These are phyloP conservation scores for Metschnikowia henanensis DNA, from an alignment of 805 yeast genomes.

Conservation along the genomic window DNA sequence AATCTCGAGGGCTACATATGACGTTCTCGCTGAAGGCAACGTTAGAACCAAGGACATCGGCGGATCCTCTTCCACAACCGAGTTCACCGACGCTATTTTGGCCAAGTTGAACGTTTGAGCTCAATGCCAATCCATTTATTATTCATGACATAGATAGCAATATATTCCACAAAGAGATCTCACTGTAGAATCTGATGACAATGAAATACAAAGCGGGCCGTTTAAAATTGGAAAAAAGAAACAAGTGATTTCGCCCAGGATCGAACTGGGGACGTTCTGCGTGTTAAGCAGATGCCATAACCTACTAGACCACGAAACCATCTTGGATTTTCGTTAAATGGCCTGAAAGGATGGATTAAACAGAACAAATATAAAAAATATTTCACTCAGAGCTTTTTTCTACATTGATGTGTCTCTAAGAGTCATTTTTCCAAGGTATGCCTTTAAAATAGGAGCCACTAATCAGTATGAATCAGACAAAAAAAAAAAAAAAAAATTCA, in stretches of 20 bases:
- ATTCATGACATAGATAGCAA: conserved; percentile 13
- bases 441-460: too few relatives aligned
- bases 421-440: too few relatives aligned
- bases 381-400: too few relatives aligned
- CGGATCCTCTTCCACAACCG: conserved; percentile 86
- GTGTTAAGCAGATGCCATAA: conserved; percentile 35
- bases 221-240: not conserved
- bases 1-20: conserved; percentile 86
- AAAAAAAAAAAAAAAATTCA: not conserved
- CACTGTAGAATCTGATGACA: not conserved
- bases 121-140: not conserved
- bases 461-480: conserved; percentile 1
- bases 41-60: conserved; percentile 88
- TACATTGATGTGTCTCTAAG: too few relatives aligned
- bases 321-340: too few relatives aligned
- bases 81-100: conserved; percentile 90
- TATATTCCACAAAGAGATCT: conserved; percentile 2
- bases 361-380: too few relatives aligned
- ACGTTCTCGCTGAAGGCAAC: conserved; percentile 86
- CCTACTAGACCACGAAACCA: conserved; percentile 91
- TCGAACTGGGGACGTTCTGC: conserved; percentile 29
- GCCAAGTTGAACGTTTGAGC: conserved; percentile 51
- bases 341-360: too few relatives aligned
- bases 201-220: not conserved
- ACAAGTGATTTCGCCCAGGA: conserved; percentile 50